phyloP scores from a whole-genome alignment of 192 early-diverging fungal genomes.

The Cladochytrium replicatum region DNA sequence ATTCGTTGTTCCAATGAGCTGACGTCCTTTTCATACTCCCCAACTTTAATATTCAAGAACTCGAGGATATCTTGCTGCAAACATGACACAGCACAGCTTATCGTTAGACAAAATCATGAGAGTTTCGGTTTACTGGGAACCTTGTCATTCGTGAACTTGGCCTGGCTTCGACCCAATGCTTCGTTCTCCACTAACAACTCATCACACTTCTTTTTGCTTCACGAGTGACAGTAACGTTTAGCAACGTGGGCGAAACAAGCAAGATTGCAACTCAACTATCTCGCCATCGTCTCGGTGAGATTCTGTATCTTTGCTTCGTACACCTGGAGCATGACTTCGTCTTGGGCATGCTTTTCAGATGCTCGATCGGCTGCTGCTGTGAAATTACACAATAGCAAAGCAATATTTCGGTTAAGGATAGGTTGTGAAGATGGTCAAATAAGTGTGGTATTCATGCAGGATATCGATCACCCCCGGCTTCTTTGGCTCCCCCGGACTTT shows the following conservation, averaged over 20 bases:
- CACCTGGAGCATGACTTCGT: constrained; percentile 36
- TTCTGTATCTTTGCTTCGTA: constrained; percentile 44
- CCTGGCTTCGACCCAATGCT: constrained; percentile 32
- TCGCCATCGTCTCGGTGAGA: constrained; percentile 37
- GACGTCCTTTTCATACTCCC: constrained; percentile 48
- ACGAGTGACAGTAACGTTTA: neutral
- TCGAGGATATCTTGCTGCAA: constrained; percentile 54
- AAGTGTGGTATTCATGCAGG: too few species aligned
- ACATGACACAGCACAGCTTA: too few species aligned
- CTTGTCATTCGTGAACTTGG: constrained; percentile 46
- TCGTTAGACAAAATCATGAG: constrained; percentile 1
- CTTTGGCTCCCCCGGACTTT: constrained; percentile 6
- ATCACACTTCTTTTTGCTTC: constrained; percentile 45
- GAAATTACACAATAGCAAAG: neutral
- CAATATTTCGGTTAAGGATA: neutral
- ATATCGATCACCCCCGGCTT: constrained; percentile 13
- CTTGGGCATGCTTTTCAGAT: constrained; percentile 16
- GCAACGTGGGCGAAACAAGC: constrained; percentile 1
- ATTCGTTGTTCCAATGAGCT: constrained; percentile 25
- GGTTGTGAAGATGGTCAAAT: neutral
- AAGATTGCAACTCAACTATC: constrained; percentile 24
- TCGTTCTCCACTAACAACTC: constrained; percentile 36
- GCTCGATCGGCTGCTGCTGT: constrained; percentile 7
- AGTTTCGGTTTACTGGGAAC: constrained; percentile 12
- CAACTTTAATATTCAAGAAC: constrained; percentile 55